Conservation (phyloP, 2,329 filamentous ascomycete genomes). For the Neopestalotiopsis clavispora region DNA sequence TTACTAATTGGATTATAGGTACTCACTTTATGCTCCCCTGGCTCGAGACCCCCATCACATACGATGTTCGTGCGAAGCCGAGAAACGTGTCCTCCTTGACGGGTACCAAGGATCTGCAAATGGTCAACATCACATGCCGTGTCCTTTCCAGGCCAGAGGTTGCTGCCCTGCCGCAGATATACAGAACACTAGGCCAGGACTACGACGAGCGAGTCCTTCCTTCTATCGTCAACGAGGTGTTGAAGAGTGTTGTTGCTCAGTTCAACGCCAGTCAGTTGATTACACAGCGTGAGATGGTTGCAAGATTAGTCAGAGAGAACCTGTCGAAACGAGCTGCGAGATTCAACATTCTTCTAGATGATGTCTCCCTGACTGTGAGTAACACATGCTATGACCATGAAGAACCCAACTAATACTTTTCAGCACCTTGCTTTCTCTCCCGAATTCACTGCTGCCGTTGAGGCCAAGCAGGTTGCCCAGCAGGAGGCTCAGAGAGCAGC, state of each 20-base stretch:
- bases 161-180: slow-evolving; percentile 92
- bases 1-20: slow-evolving; percentile 53
- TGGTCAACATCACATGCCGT: slow-evolving; percentile 99
- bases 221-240: slow-evolving; percentile 97
- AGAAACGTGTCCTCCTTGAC: slow-evolving; percentile 96
- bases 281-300: slow-evolving; percentile 97
- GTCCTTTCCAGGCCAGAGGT: slow-evolving; percentile 91
- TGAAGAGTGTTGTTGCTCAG: slow-evolving; percentile 98
- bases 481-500: slow-evolving; percentile 97
- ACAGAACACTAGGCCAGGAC: slow-evolving; percentile 91
- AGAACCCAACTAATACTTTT: slow-evolving; percentile 27
- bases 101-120: slow-evolving; percentile 98
- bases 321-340: slow-evolving; percentile 86
- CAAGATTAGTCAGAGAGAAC: slow-evolving; percentile 89
- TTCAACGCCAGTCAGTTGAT: slow-evolving; percentile 99
- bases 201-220: slow-evolving; percentile 97
- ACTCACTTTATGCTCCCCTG: slow-evolving; percentile 94
- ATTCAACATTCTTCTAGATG: slow-evolving; percentile 97
- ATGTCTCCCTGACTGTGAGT: slow-evolving; percentile 92
- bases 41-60: slow-evolving; percentile 96
- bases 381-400: background rate
- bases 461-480: slow-evolving; percentile 76
- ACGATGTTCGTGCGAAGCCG: slow-evolving; percentile 97
- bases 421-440: slow-evolving; percentile 76
- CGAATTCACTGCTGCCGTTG: slow-evolving; percentile 75